These are phyloP conservation scores for Penicillium macrosclerotiorum DNA, from an alignment of 495 filamentous ascomycete species.

Conservation along the genomic window DNA sequence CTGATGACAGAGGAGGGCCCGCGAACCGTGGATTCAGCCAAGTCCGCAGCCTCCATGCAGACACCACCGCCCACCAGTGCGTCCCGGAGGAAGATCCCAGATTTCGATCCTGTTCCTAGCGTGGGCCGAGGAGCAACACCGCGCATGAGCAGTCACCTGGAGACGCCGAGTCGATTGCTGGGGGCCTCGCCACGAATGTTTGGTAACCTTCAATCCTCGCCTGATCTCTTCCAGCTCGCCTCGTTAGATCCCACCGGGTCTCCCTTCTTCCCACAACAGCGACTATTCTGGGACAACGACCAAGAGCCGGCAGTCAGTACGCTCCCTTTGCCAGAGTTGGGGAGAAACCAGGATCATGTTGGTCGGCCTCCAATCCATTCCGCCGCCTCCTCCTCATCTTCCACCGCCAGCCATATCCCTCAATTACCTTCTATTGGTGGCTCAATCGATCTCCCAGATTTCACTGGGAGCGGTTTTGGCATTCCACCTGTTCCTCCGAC, in stretches of 20 bases:
- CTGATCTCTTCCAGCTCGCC: slow-evolving; percentile 67
- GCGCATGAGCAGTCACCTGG: slow-evolving; percentile 29
- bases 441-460: slow-evolving; percentile 40
- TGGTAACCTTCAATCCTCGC: slow-evolving; percentile 57
- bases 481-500: slow-evolving; percentile 31
- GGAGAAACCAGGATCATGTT: slow-evolving; percentile 1
- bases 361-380: slow-evolving; percentile 3
- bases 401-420: slow-evolving; percentile 27
- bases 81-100: slow-evolving; percentile 44
- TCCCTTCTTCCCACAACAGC: slow-evolving; percentile 62
- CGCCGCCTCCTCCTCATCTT: too few species aligned
- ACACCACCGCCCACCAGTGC: slow-evolving; percentile 65
- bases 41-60: slow-evolving; percentile 59
- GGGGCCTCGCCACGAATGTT: slow-evolving; percentile 47
- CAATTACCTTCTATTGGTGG: slow-evolving; percentile 42
- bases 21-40: slow-evolving; percentile 39
- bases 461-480: slow-evolving; percentile 27
- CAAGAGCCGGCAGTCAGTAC: slow-evolving; percentile 26
- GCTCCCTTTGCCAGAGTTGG: slow-evolving; percentile 16
- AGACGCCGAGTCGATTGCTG: slow-evolving; percentile 45
- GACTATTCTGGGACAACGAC: slow-evolving; percentile 74
- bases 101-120: slow-evolving; percentile 26
- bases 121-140: slow-evolving; percentile 27
- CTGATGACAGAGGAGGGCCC: slow-evolving; percentile 33
- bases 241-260: slow-evolving; percentile 69